Percentiles rank a stretch among this genome's conserved stretches.
Conservation (phyloP, 495 filamentous ascomycete species). For the Delitschia confertaspora region DNA sequence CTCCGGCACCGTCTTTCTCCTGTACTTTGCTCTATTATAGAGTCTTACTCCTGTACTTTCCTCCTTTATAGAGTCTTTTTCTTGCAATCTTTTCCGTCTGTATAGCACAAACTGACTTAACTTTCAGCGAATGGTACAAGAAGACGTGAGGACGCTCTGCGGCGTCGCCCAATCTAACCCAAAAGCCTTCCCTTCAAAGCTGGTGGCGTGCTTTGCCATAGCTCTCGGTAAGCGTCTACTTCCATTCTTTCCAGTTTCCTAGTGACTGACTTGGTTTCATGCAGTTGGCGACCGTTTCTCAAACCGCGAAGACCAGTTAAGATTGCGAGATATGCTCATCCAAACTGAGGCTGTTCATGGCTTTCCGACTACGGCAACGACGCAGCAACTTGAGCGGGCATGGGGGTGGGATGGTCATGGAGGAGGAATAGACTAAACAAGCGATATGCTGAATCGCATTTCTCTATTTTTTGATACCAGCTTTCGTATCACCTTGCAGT, state of each 20-base stretch:
- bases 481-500: no score
- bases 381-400: constrained; percentile 18
- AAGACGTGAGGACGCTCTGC: constrained; percentile 19
- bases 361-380: constrained; percentile 16
- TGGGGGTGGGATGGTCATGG: constrained; percentile 15
- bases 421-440: no score
- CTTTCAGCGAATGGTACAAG: constrained; percentile 11
- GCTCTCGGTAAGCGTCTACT: constrained; percentile 5
- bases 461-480: no score
- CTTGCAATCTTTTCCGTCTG: not conserved
- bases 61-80: no score
- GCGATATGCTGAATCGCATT: no score
- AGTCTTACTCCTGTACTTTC: no score
- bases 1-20: no score
- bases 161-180: constrained; percentile 20
- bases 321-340: constrained; percentile 7
- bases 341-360: constrained; percentile 12
- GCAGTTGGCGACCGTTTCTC: constrained; percentile 23
- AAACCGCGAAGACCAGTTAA: constrained; percentile 11
- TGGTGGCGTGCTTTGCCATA: constrained; percentile 23
- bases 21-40: no score
- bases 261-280: not conserved
- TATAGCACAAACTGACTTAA: not conserved
- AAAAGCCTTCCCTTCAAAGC: constrained; percentile 15
- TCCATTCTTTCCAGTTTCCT: not conserved